phyloP scores from a whole-genome alignment of 495 filamentous ascomycete genomes.

The Talaromyces trachyspermus region DNA sequence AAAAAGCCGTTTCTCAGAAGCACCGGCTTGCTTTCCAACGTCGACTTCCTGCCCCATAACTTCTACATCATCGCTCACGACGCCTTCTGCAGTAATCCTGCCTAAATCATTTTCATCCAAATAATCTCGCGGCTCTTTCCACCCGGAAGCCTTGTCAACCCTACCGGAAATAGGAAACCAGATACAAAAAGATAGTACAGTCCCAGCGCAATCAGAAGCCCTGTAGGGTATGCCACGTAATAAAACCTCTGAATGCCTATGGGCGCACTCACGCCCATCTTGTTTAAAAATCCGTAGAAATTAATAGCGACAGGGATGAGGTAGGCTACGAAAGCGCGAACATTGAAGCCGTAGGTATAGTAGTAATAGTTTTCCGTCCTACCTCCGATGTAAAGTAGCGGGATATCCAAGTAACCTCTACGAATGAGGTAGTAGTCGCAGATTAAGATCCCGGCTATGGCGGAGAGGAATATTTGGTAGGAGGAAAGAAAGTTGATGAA shows the following conservation, averaged over 20 bases:
- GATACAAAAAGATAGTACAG: slow-evolving; percentile 18
- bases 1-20: background rate
- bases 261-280: slow-evolving; percentile 29
- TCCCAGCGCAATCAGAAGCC: slow-evolving; percentile 20
- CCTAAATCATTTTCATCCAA: slow-evolving; percentile 17
- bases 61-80: background rate
- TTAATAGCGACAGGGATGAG: slow-evolving; percentile 22
- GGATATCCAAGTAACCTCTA: slow-evolving; percentile 20
- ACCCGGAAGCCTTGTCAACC: slow-evolving; percentile 14
- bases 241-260: slow-evolving; percentile 23
- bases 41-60: background rate
- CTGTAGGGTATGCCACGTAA: slow-evolving; percentile 28
- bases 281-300: slow-evolving; percentile 31
- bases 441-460: slow-evolving; percentile 23
- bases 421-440: slow-evolving; percentile 28
- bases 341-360: slow-evolving; percentile 19
- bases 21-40: background rate
- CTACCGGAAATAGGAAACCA: slow-evolving; percentile 13
- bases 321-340: slow-evolving; percentile 19
- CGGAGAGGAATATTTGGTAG: slow-evolving; percentile 25
- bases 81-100: background rate
- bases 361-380: slow-evolving; percentile 13
- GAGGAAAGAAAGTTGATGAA: slow-evolving; percentile 29
- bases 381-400: slow-evolving; percentile 18
- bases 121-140: slow-evolving; percentile 30